A percentile compares a stretch with the other conserved stretches of the same genome.
Evolutionary conservation across 129 eudicot genomes (phyloP).

Genomic region (Helianthus annuus): HanXRQr2.0-SUNRISE NC_035435.2:124329208-124329707

Average conservation of each 20-base stretch:
- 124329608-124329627: not conserved
- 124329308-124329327: not conserved
- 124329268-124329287: not conserved
- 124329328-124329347: not conserved
- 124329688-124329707: not conserved
- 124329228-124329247: not conserved
- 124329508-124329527: conserved; percentile 21
- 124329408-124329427: conserved; percentile 1
- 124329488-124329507: conserved; percentile 23
- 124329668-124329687: not conserved
- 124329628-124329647: not conserved
- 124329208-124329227: not conserved
- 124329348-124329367: conserved; percentile 13
- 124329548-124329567: conserved; percentile 16
- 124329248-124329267: not conserved
- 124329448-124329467: conserved; percentile 21
- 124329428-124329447: not conserved
- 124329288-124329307: not conserved
- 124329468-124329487: not conserved
- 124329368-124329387: conserved; percentile 13
- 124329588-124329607: not conserved
- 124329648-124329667: not conserved
- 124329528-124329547: conserved; percentile 18
- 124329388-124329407: conserved; percentile 5
- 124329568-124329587: conserved; percentile 10